Base-by-base conservation (phyloP, 2,329 filamentous ascomycete genomes). In the Clonostachys sp. region DNA sequence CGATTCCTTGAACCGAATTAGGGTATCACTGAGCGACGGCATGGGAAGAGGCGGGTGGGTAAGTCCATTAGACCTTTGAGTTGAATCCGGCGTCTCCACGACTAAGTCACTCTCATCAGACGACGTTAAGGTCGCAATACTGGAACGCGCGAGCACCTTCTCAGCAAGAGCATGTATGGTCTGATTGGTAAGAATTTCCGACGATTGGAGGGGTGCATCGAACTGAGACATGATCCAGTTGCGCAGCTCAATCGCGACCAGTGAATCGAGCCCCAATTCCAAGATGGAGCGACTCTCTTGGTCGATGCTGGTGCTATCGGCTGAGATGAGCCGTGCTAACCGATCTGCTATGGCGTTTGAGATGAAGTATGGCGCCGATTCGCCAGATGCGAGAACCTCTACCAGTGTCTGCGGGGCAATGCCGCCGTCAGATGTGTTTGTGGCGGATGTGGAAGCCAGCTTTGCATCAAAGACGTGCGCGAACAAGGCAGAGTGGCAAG, bases 171-270 rank as follows among this genome's bases (percentile, higher is more conserved):
- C 24, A 24, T 24, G 5, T 24, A 24, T 24, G 24, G 24, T 24
- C 24, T 24, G 24, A 7, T 24, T 24, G 24, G 24, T 24, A 24
- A 24, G 24, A 24, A 24, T 24, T 7, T 24, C 24, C 7, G 24
- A 24, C 24, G 24, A 24, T 16, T 44, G 42, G 12, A 49, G 40
- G 40, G 40, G 41, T 8, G 47, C 44, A 6, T 41, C 42, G 35
- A 34, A 41, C 57, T 74, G 72, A 48, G 72, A 68, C 13, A 70
- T 71, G 45, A 77, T 72, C 63, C 71, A 77, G 59, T 75, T 76
- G 17, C 74, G 70, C 46, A 76, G 64, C 60, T 75, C 73, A 43
- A 75, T 73, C 1, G 73, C 72, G 14, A 74, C 69, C 5, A 77
- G 65, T 5, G 72, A 75, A 57, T 77, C 73, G 9, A 77, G 63